A percentile compares a stretch with the other conserved stretches of the same genome.
These are phyloP conservation scores for Pseudogymnoascus sp. DNA, from an alignment of 2,329 filamentous ascomycete species.

Conservation along the genomic window DNA sequence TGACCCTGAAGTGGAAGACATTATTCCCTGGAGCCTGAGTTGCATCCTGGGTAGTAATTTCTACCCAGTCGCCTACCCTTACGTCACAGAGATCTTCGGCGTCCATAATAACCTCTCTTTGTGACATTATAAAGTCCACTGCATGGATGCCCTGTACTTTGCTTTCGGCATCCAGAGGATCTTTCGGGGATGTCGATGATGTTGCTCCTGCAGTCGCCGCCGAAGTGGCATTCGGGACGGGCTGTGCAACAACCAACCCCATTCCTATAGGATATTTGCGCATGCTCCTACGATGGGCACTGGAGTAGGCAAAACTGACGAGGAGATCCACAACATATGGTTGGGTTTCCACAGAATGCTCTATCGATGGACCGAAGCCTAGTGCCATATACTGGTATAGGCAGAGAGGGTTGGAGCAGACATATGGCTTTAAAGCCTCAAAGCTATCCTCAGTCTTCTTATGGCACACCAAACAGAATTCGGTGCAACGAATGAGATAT, in stretches of 20 bases:
- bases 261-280: constrained; percentile 30
- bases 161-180: neutral
- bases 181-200: neutral
- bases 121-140: neutral
- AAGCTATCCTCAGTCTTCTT: constrained; percentile 55
- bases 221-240: neutral
- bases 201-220: neutral
- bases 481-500: constrained; percentile 71
- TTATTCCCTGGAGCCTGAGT: neutral
- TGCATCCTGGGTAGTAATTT: neutral
- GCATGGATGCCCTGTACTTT: neutral
- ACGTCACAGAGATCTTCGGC: neutral
- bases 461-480: constrained; percentile 84
- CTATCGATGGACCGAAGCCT: constrained; percentile 78
- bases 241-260: constrained; percentile 25
- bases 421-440: constrained; percentile 67
- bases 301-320: constrained; percentile 69
- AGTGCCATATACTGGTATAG: constrained; percentile 81
- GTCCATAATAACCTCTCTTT: neutral
- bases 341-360: constrained; percentile 73
- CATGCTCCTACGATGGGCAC: constrained; percentile 24
- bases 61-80: neutral
- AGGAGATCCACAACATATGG: constrained; percentile 80
- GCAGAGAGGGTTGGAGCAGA: constrained; percentile 69
- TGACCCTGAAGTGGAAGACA: neutral